phyloP scores from a whole-genome alignment of 1,284 basidiomycete genomes.

The Farysia itapuensis region DNA sequence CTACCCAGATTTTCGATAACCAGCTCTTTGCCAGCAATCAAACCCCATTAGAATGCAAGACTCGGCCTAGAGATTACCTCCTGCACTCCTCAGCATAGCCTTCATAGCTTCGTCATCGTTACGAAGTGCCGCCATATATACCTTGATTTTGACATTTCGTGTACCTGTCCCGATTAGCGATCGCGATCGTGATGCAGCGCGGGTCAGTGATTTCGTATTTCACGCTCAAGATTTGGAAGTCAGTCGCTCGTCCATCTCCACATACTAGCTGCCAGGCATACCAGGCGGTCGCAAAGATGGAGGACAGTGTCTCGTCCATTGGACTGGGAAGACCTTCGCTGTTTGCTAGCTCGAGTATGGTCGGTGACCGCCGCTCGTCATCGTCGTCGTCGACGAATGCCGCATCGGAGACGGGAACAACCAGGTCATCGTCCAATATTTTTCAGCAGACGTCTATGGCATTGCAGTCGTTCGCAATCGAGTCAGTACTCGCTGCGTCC shows the following conservation, averaged over 20 bases:
- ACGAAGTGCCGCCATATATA: too few species aligned
- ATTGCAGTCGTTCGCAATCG: conserved; percentile 43
- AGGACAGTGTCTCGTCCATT: neutral
- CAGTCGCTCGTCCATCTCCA: too few species aligned
- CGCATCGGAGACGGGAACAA: conserved; percentile 1
- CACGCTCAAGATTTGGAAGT: too few species aligned
- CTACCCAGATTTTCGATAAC: conserved; percentile 31
- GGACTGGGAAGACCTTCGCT: neutral
- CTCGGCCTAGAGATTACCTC: conserved; percentile 46
- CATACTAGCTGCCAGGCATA: too few species aligned
- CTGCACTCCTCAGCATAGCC: conserved; percentile 24
- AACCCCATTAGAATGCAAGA: conserved; percentile 29
- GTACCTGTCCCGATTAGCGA: too few species aligned
- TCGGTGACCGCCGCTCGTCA: neutral
- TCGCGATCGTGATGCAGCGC: too few species aligned
- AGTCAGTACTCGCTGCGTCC: conserved; percentile 45
- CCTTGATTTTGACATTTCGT: too few species aligned
- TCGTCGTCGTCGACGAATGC: neutral
- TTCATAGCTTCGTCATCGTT: too few species aligned
- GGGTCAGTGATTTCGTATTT: too few species aligned
- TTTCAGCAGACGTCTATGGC: conserved; percentile 41
- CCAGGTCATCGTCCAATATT: neutral
- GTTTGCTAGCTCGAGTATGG: neutral
- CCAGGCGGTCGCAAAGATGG: too few species aligned
- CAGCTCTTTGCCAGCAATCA: conserved; percentile 45